phyloP scores from a whole-genome alignment of 192 early-diverging fungal genomes.

The Backusella macrospora region DNA sequence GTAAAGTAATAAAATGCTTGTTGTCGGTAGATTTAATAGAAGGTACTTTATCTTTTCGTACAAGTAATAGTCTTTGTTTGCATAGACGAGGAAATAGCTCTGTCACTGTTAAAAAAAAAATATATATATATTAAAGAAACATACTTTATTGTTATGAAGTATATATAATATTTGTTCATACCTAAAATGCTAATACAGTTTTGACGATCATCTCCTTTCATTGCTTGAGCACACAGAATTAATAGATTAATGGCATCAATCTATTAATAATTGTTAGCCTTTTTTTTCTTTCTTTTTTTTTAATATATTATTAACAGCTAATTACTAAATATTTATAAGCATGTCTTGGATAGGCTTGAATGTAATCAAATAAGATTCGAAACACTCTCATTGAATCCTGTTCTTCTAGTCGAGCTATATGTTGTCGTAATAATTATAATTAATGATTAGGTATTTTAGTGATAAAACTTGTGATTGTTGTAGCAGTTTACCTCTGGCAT shows the following conservation, averaged over 20 bases:
- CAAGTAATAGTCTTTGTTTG: conserved; percentile 26
- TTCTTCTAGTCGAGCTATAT: conserved; percentile 24
- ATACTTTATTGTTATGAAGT: background rate
- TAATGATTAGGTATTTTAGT: background rate
- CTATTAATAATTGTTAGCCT: conserved; percentile 20
- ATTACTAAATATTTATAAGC: conserved; percentile 40
- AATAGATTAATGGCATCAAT: conserved; percentile 28
- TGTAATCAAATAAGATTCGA: conserved; percentile 34
- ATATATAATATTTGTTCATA: background rate
- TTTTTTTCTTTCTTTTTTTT: background rate
- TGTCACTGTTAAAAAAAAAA: background rate
- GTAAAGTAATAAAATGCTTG: conserved; percentile 34
- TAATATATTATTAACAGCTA: background rate
- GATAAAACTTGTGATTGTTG: background rate
- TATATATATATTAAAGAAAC: background rate
- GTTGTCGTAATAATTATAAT: no score
- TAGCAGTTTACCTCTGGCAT: conserved; percentile 31
- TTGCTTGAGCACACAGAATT: conserved; percentile 24
- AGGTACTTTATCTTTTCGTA: conserved; percentile 22
- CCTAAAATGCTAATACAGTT: conserved; percentile 26
- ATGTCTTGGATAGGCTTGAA: conserved; percentile 34
- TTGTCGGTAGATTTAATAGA: conserved; percentile 36
- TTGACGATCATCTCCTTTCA: conserved; percentile 11
- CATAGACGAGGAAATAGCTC: conserved; percentile 40
- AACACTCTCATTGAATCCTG: conserved; percentile 26